These are phyloP conservation scores for Alternaria gansuensis DNA, from an alignment of 2,329 filamentous ascomycete species.

Conservation along the genomic window DNA sequence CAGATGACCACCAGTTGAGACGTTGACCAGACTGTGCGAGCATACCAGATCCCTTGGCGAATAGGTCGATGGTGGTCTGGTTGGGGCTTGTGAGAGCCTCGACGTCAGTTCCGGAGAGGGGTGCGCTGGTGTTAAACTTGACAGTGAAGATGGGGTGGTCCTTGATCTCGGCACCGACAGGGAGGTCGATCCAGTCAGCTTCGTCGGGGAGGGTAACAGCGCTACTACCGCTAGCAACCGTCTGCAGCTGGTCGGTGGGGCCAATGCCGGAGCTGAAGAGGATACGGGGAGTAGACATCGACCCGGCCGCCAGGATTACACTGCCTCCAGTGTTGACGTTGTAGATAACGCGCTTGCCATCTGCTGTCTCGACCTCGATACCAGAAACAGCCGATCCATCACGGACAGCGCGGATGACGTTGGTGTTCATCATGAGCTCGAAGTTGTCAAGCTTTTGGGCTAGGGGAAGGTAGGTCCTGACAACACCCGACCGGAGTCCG, in stretches of 20 bases:
- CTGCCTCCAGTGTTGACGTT: constrained; percentile 68
- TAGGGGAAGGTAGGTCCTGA: constrained; percentile 74
- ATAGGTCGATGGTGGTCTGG: constrained; percentile 44
- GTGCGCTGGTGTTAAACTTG: constrained; percentile 42
- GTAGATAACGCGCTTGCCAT: constrained; percentile 57
- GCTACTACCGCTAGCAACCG: constrained; percentile 54
- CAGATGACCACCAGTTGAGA: constrained; percentile 59
- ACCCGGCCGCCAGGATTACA: constrained; percentile 72
- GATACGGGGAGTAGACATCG: constrained; percentile 73
- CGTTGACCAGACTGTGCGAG: constrained; percentile 60
- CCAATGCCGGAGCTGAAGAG: constrained; percentile 75
- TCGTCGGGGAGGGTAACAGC: constrained; percentile 55
- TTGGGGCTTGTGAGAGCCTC: constrained; percentile 41
- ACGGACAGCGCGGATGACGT: constrained; percentile 71
- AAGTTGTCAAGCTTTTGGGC: constrained; percentile 70
- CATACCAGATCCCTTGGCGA: constrained; percentile 52
- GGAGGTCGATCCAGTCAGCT: constrained; percentile 60
- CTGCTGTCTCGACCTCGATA: constrained; percentile 63
- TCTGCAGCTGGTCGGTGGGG: constrained; percentile 60
- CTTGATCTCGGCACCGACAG: constrained; percentile 58
- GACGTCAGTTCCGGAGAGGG: constrained; percentile 32
- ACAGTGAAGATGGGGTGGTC: constrained; percentile 51
- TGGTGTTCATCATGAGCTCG: constrained; percentile 70
- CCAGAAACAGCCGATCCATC: constrained; percentile 69
- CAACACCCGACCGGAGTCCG: constrained; percentile 72